Evolutionary conservation across 2,329 filamentous ascomycete genomes (phyloP).

Genomic region (Gliomastix tumulicola): DNA sequence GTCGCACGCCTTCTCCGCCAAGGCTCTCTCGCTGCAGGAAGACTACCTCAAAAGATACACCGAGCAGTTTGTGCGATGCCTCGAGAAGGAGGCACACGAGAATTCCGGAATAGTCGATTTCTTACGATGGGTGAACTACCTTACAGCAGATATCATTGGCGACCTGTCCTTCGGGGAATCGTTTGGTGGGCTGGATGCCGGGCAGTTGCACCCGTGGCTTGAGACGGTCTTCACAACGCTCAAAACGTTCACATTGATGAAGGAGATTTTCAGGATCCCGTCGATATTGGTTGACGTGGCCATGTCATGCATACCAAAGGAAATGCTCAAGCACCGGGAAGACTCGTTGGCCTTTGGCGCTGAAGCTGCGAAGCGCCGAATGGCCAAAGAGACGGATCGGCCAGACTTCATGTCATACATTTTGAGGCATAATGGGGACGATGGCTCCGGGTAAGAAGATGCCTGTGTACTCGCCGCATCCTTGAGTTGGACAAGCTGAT

Average conservation of each 20-base stretch:
- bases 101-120: slow-evolving; percentile 7
- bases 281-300: background rate
- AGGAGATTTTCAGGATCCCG: background rate
- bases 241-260: background rate
- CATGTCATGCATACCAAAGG: background rate
- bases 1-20: slow-evolving; percentile 8
- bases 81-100: slow-evolving; percentile 3
- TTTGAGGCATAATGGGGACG: background rate
- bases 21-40: slow-evolving; percentile 21
- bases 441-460: background rate
- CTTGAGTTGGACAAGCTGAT: background rate
- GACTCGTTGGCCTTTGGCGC: background rate
- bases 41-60: slow-evolving; percentile 17
- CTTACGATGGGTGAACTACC: slow-evolving; percentile 13
- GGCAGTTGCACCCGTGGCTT: background rate
- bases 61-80: slow-evolving; percentile 13
- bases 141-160: slow-evolving; percentile 5
- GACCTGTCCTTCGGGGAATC: slow-evolving; percentile 15
- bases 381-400: background rate
- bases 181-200: slow-evolving; percentile 1
- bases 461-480: background rate
- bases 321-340: background rate
- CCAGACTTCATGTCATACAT: background rate
- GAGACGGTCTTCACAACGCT: background rate
- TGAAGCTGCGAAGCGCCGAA: background rate